Evolutionary conservation across 2,329 filamentous ascomycete genomes (phyloP), one percentile per base, ranked within the genome.

Genomic region (Colletotrichum sp.): DNA sequence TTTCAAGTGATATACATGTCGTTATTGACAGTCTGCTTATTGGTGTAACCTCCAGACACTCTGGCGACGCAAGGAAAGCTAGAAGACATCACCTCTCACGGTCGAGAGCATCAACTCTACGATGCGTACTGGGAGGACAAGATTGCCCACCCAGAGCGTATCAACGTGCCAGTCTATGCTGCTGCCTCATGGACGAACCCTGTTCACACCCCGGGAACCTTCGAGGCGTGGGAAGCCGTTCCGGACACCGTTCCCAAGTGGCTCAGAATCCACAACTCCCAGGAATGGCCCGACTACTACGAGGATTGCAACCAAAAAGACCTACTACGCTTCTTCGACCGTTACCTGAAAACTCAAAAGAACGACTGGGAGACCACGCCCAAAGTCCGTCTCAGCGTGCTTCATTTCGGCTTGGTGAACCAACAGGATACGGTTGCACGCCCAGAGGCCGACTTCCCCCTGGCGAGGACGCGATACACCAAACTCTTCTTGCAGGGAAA

Each of bases 11-110:
- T 28, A 1, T 12, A 5, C 7, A 21, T 26, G 8, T 0, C 1
- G 4, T 58, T 30, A 1, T 48, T 12, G 5, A 0, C 9, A n/a
- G 1, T 30, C 10, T 58, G 21, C 24, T 58, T 0, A 26, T 0
- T 6, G 4, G 0, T 0, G 24, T 16, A 0, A 26, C 0, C 55
- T 30, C 7, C 0, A 58, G 55, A 12, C 0, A 26, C 55, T 30
- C 26, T 58, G 6, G 55, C 55, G 4, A 58, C 55, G 4, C 24
- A 30, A n/a, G 55, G 55, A 26, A 58, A 30, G 55, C 55, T 58
- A 0, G 55, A 58, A 58, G 55, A 58, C 55, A 58, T 58, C 21
- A 58, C 55, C 1, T 58, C 55, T 13, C 14, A 58, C 10, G 55
- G 24, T 12, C 55, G 55, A 1, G 26, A 58, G 13, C 14, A 58